Evolutionary conservation across 805 yeast genomes (phyloP), one percentile per base, ranked within the genome.

Genomic region (Barnettozyma siamensis): DNA sequence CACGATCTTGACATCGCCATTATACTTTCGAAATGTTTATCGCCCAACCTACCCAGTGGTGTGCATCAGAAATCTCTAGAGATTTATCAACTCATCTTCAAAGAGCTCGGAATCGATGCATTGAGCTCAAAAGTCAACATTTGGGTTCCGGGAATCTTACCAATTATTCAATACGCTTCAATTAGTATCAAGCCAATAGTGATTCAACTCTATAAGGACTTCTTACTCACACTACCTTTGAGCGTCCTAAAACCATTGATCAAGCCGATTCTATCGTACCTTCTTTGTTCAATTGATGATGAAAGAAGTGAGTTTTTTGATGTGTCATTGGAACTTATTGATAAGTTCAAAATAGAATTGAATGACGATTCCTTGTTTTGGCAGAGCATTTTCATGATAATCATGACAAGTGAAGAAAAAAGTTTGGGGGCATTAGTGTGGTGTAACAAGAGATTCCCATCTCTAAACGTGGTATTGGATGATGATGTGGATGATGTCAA

Each of bases 101-200:
- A 70, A 29, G 73, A 78, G 24, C 63, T 91, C 28, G 82, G 83
- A 1, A 55, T 60, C 0, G 77, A 73, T 5, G 63, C 73, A 5
- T 63, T 86, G 28, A 75, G 82, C 33, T 46, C 63, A 10, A 74
- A 77, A 42, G 66, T 84, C n/a, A 67, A 72, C 31, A 63, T 82
- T 2, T 93, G 99, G 99, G 68, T 91, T 2, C 95, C 97, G 0
- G 97, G 98, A 0, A 61, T 93, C n/a, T 65, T 93, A 8, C 96
- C 98, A 0, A 65, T 93, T 41, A 76, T 91, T 75, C 76, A 93
- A 13, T 87, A 81, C 57, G 95, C 95, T 9, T 82, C 95, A 5
- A 87, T 88, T 57, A 84, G 84, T 51, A 91, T 91, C 33, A 88
- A 85, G 58, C 91, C 95, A 0, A 78, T 77, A 47, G 65, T 89